Conservation (phyloP, 2,329 filamentous ascomycete genomes). For the Cladosporium sp. region DNA sequence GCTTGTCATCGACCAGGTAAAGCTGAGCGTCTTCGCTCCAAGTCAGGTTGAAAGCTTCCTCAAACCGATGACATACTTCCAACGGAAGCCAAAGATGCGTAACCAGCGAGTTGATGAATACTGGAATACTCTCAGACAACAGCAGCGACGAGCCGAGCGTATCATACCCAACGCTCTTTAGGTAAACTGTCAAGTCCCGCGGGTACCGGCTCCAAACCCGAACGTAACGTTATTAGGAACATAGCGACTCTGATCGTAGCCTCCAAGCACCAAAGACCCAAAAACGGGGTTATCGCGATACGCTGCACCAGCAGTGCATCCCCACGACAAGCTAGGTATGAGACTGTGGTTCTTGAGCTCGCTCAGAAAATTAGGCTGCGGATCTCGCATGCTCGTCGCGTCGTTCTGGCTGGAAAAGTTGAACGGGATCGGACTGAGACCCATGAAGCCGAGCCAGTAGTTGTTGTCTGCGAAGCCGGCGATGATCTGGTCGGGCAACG, state of each 20-base stretch:
- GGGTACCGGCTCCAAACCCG: conserved; percentile 26
- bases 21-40: conserved; percentile 35
- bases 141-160: conserved; percentile 23
- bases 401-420: conserved; percentile 19
- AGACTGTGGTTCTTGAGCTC: conserved; percentile 16
- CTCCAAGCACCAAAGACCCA: conserved; percentile 37
- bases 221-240: conserved; percentile 24
- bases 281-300: conserved; percentile 22
- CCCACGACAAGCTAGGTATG: conserved; percentile 22
- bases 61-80: conserved; percentile 36
- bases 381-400: conserved; percentile 6
- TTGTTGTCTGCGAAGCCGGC: conserved; percentile 30
- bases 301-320: conserved; percentile 28
- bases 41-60: conserved; percentile 35
- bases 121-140: conserved; percentile 16
- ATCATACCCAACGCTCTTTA: conserved; percentile 23
- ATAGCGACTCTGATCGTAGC: conserved; percentile 31
- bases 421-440: conserved; percentile 21
- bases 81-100: conserved; percentile 39
- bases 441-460: conserved; percentile 32
- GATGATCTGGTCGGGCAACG: conserved; percentile 29
- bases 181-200: conserved; percentile 22
- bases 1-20: conserved; percentile 37
- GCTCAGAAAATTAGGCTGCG: conserved; percentile 20
- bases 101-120: conserved; percentile 39